These are phyloP conservation scores for Priceomyces melissophilus DNA, from an alignment of 805 yeast genomes.

Conservation along the genomic window DNA sequence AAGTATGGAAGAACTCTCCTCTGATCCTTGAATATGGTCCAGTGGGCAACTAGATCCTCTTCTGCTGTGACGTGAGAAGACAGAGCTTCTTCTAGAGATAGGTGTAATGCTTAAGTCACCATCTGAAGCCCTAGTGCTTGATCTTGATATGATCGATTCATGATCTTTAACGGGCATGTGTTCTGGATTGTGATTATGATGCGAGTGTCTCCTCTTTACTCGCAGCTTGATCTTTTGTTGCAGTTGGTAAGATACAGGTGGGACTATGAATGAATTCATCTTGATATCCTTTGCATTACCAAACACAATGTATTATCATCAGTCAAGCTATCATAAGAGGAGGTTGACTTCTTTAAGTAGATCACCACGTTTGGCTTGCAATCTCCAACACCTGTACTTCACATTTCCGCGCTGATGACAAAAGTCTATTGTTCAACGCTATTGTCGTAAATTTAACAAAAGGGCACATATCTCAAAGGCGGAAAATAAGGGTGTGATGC, in stretches of 20 bases:
- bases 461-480: too few species aligned
- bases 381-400: too few species aligned
- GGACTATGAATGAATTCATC: slow-evolving; percentile 3
- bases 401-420: too few species aligned
- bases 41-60: not conserved
- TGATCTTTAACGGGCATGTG: too few species aligned
- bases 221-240: slow-evolving; percentile 4
- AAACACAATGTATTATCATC: too few species aligned
- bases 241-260: slow-evolving; percentile 4
- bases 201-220: not conserved
- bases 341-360: too few species aligned
- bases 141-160: too few species aligned
- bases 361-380: too few species aligned
- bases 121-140: not conserved
- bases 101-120: not conserved
- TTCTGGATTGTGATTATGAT: not conserved
- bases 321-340: too few species aligned
- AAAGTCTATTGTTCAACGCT: too few species aligned
- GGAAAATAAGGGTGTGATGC: too few species aligned
- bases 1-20: not conserved
- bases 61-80: slow-evolving; percentile 1
- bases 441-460: too few species aligned
- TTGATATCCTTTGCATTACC: not conserved
- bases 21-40: not conserved
- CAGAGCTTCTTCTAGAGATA: slow-evolving; percentile 1